These are phyloP conservation scores for Candolleomyces aberdarensis DNA, from an alignment of 768 basidiomycete genomes.

Conservation along the genomic window DNA sequence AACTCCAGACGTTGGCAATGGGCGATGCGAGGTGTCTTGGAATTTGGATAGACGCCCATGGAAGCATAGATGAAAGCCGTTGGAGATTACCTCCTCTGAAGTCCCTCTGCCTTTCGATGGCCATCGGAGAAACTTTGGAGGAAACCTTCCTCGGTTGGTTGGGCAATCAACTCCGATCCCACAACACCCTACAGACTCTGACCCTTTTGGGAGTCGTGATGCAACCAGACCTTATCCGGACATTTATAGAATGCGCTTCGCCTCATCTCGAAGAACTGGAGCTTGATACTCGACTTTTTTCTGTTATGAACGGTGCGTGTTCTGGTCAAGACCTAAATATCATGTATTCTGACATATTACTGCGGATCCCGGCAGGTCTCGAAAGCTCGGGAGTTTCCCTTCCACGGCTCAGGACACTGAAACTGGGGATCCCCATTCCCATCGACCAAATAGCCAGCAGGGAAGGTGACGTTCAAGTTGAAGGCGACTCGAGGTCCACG, in stretches of 20 bases:
- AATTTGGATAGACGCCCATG: background rate
- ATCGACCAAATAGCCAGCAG: too few species aligned
- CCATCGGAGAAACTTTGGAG: background rate
- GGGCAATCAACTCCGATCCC: background rate
- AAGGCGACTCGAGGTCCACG: too few species aligned
- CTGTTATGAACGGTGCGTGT: too few species aligned
- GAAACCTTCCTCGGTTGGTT: background rate
- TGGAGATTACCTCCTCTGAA: background rate
- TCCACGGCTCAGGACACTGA: too few species aligned
- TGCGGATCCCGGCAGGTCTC: too few species aligned
- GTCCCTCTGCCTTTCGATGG: background rate
- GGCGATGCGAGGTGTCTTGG: background rate
- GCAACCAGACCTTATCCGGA: background rate
- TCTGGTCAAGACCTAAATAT: too few species aligned
- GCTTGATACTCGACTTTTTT: too few species aligned
- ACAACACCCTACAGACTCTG: background rate
- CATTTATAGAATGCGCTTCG: background rate
- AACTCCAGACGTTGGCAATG: background rate
- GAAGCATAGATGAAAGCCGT: background rate
- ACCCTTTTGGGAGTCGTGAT: background rate
- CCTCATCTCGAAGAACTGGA: background rate
- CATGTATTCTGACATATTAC: too few species aligned
- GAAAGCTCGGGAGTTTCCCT: too few species aligned
- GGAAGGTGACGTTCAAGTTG: too few species aligned
- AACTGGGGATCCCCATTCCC: too few species aligned